Conservation (phyloP, 805 yeast species). For the Alloascoidea africana region DNA sequence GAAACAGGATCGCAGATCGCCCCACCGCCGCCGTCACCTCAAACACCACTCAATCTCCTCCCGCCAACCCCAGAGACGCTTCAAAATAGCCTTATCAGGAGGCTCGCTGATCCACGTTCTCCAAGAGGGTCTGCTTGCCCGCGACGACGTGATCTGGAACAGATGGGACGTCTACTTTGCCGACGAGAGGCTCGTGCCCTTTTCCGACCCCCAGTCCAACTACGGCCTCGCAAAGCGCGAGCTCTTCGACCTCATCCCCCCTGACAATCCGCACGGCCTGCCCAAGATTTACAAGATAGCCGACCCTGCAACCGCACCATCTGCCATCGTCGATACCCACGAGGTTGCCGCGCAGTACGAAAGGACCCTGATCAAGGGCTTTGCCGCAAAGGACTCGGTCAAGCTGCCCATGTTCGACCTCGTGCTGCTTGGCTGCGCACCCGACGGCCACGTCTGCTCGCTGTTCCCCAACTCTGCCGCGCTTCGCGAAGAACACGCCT, state of each 20-base stretch:
- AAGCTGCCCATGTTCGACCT: slow-evolving; percentile 91
- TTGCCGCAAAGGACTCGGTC: slow-evolving; percentile 93
- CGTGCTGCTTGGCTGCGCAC: slow-evolving; percentile 89
- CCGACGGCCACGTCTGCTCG: slow-evolving; percentile 97
- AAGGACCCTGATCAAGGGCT: slow-evolving; percentile 68
- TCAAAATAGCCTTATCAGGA: slow-evolving; percentile 85
- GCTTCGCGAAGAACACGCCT: slow-evolving; percentile 77
- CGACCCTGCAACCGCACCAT: slow-evolving; percentile 35
- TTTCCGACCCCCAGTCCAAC: slow-evolving; percentile 68
- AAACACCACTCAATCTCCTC: not conserved
- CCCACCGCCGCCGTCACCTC: slow-evolving; percentile 3
- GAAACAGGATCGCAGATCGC: slow-evolving; percentile 2
- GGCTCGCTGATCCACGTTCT: slow-evolving; percentile 83
- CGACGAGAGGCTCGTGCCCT: slow-evolving; percentile 89
- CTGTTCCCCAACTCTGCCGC: slow-evolving; percentile 86
- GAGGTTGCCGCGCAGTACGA: slow-evolving; percentile 94
- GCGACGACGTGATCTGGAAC: slow-evolving; percentile 75
- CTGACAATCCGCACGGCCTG: slow-evolving; percentile 23
- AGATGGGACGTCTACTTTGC: slow-evolving; percentile 95
- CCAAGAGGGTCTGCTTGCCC: slow-evolving; percentile 66
- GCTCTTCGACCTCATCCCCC: slow-evolving; percentile 55
- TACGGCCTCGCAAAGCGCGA: slow-evolving; percentile 81
- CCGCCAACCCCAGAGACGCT: slow-evolving; percentile 43
- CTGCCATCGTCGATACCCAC: no score
- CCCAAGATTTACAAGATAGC: slow-evolving; percentile 74